Evolutionary conservation across 768 basidiomycete species (phyloP).

Genomic region (Tylopilus sp.): DNA sequence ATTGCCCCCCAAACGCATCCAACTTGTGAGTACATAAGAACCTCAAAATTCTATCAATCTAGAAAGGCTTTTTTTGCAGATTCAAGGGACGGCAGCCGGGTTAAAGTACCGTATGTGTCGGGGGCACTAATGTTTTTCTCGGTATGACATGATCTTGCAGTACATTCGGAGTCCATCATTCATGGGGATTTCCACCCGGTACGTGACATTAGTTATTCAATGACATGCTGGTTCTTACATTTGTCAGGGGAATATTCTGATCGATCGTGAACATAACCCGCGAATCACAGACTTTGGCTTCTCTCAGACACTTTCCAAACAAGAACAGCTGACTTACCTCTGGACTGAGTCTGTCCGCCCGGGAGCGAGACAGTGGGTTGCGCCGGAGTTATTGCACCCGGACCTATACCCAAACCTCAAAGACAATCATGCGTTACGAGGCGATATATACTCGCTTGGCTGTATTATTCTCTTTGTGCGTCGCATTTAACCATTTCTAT

Average conservation of each 20-base stretch:
- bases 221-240: not conserved
- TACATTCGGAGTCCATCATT: not conserved
- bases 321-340: not conserved
- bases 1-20: not conserved
- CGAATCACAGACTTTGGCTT: conserved; percentile 7
- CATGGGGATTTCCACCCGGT: conserved; percentile 10
- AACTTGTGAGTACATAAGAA: not conserved
- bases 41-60: not conserved
- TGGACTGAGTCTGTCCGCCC: not conserved
- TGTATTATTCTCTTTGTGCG: conserved; percentile 7
- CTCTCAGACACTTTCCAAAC: not conserved
- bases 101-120: not conserved
- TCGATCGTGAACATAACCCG: not conserved
- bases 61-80: too few species aligned
- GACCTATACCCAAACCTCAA: not conserved
- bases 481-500: not conserved
- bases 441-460: conserved; percentile 6
- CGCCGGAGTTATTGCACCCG: conserved; percentile 1
- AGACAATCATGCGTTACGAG: not conserved
- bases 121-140: not conserved
- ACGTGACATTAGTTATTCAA: not conserved
- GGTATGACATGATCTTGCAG: not conserved
- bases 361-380: not conserved
- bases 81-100: not conserved
- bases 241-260: conserved; percentile 1